Evolutionary conservation across 2,329 filamentous ascomycete species (phyloP).

Genomic region (Chaetomium strumarium): DNA sequence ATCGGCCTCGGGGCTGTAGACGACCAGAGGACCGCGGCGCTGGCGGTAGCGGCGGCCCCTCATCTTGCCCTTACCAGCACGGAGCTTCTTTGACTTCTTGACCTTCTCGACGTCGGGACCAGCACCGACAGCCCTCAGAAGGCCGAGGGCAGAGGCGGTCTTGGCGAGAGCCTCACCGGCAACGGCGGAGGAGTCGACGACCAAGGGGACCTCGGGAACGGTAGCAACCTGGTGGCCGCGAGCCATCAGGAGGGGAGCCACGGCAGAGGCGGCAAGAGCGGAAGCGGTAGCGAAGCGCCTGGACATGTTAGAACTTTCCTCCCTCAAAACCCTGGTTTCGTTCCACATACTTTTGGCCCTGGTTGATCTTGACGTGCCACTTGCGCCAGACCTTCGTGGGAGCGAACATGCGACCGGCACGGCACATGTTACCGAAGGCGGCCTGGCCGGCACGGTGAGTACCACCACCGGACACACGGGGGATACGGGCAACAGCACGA

Average conservation of each 20-base stretch:
- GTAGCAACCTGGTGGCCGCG: conserved; percentile 92
- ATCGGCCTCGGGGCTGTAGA: conserved; percentile 94
- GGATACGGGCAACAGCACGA: conserved; percentile 99
- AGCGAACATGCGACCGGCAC: conserved; percentile 99
- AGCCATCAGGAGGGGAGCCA: conserved; percentile 88
- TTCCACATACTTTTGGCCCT: conserved; percentile 79
- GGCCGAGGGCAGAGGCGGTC: conserved; percentile 79
- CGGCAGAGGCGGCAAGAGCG: conserved; percentile 92
- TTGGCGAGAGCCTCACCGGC: conserved; percentile 72
- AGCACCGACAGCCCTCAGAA: conserved; percentile 88
- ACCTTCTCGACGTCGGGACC: conserved; percentile 91
- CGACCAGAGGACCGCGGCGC: conserved; percentile 93
- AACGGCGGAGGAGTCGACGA: conserved; percentile 88
- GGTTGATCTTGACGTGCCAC: conserved; percentile 99
- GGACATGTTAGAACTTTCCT: conserved; percentile 24
- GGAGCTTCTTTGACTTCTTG: conserved; percentile 91
- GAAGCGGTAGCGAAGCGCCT: conserved; percentile 97
- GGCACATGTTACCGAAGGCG: conserved; percentile 99
- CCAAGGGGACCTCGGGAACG: conserved; percentile 94
- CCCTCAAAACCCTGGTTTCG: background rate
- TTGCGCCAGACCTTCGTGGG: conserved; percentile 99
- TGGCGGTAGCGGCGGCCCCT: conserved; percentile 94
- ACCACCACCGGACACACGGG: conserved; percentile 99
- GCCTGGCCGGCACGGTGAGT: conserved; percentile 99
- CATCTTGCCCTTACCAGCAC: conserved; percentile 98